These are phyloP conservation scores for Cryptococcus hybrid DNA, from an alignment of 1,284 basidiomycete genomes.

Conservation along the genomic window DNA sequence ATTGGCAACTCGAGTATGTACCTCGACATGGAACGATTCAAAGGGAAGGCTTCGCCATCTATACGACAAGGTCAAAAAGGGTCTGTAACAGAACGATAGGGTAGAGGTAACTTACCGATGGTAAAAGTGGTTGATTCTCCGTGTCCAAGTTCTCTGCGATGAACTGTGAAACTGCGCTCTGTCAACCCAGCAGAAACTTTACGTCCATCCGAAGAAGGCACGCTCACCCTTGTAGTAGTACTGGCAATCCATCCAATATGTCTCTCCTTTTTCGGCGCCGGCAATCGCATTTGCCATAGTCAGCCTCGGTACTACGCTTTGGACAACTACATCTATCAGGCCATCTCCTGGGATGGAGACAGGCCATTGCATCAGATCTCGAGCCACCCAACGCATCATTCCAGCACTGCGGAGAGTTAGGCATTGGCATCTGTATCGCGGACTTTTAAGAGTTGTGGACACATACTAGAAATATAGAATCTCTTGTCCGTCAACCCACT, in stretches of 20 bases:
- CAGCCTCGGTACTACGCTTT: conserved; percentile 63
- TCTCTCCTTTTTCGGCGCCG: conserved; percentile 65
- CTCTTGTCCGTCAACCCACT: conserved; percentile 68
- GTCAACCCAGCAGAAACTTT: neutral
- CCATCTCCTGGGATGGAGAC: conserved; percentile 76
- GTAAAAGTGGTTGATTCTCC: conserved; percentile 52
- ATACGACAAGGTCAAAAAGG: conserved; percentile 48
- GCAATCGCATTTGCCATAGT: conserved; percentile 63
- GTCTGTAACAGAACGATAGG: neutral
- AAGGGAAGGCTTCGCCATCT: conserved; percentile 83
- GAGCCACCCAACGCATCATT: conserved; percentile 54
- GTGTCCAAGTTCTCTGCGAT: conserved; percentile 65
- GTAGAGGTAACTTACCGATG: conserved; percentile 31
- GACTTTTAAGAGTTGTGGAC: conserved; percentile 5
- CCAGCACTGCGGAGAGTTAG: conserved; percentile 45
- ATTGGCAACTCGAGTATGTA: conserved; percentile 67
- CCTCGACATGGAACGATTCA: conserved; percentile 78
- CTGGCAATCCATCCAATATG: conserved; percentile 65
- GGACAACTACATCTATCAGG: conserved; percentile 70
- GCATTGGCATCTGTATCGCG: too few species aligned
- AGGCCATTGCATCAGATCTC: conserved; percentile 84
- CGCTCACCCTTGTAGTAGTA: conserved; percentile 70
- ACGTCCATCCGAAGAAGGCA: neutral
- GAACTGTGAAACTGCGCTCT: conserved; percentile 56
- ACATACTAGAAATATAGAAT: conserved; percentile 71